Base-by-base conservation (phyloP, 179 eudicot genomes). In the Vitellaria paradoxa region DNA sequence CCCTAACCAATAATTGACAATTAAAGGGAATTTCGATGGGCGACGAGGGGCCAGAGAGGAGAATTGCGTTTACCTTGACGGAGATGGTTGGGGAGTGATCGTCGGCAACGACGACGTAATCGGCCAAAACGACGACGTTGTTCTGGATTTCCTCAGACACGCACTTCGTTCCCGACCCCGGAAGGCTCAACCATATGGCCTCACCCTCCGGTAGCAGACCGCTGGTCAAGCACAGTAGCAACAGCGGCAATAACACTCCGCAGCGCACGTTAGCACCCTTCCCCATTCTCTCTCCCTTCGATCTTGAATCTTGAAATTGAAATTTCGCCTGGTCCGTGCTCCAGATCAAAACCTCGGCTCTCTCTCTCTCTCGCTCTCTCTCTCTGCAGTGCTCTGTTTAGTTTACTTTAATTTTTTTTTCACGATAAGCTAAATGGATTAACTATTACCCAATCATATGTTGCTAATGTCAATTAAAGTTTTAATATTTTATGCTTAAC, bases 121-220 rank as follows among this genome's bases (percentile, higher is more conserved):
- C 98, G 65, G 83, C 90, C 65, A 93, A 82, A 81, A 93, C 98
- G 61, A 93, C 98, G 79, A 93, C 95, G 76, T 92, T 88, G 79
- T 84, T 92, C 68, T 92, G 98, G 80, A 93, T 89, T 76, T 92
- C 97, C 77, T 93, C 98, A 13, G 97, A 90, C 11, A 93, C 95
- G 66, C 98, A 93, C 85, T 92, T 93, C 18, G 89, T 88, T 1
- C 95, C 95, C 15, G 85, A 61, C 72, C 85, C 72, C 37, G 97
- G 95, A 7, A 93, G 81, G 81, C 78, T 89, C 88, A 93, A 37
- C 98, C 97, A 93, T 69, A 93, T 84, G 46, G 82, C 87, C 30
- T 78, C 77, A 56, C 79, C 62, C 47, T 37, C 46, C 68, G 72
- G 84, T 21, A 76, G 13, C 23, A 80, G 49, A 37, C 7, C 30